Conservation (phyloP, 202 grass and related monocot genomes). For the Setaria viridis region DNA sequence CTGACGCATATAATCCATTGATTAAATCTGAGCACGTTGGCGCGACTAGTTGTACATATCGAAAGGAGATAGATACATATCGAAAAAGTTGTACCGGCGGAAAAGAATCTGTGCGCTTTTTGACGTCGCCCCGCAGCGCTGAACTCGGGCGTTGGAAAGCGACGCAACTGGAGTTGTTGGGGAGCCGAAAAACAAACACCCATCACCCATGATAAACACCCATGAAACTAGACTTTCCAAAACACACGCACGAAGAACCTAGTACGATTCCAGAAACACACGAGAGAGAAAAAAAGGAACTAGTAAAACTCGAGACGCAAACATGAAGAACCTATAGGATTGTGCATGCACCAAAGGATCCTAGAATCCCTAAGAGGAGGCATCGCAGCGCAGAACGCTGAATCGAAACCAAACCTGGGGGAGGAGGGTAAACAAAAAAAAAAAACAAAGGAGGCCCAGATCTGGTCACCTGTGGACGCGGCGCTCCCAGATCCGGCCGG, state of each 20-base stretch:
- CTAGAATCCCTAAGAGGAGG: background rate
- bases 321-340: background rate
- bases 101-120: background rate
- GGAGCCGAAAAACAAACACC: too few relatives aligned
- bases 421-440: too few relatives aligned
- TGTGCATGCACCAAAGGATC: background rate
- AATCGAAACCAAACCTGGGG: too few relatives aligned
- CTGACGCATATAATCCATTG: background rate
- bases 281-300: background rate
- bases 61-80: background rate
- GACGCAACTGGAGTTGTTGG: background rate
- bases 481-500: too few relatives aligned
- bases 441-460: too few relatives aligned
- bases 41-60: background rate
- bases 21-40: constrained; percentile 34
- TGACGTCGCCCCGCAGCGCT: background rate
- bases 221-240: background rate
- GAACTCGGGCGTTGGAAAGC: background rate
- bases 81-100: background rate
- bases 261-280: background rate
- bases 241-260: background rate
- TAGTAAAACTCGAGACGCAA: background rate
- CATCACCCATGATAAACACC: background rate
- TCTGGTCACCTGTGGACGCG: too few relatives aligned
- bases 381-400: background rate